Evolutionary conservation across 352 stramenopile species (phyloP).

Genomic region (Lagenidium giganteum): DNA sequence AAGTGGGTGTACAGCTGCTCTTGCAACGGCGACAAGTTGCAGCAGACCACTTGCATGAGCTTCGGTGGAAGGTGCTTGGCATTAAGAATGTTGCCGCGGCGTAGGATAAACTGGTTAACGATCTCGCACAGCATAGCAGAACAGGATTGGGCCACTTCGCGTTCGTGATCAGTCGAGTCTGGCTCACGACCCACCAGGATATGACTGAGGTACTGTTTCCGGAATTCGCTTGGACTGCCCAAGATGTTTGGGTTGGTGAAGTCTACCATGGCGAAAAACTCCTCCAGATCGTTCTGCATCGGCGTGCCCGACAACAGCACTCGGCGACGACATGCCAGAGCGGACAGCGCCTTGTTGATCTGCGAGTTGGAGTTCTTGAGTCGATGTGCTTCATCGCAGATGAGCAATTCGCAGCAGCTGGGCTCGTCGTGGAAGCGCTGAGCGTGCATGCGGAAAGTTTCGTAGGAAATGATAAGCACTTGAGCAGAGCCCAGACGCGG

Average conservation of each 20-base stretch:
- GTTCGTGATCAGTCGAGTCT: slow-evolving; percentile 82
- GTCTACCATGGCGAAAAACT: slow-evolving; percentile 98
- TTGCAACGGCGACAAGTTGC: slow-evolving; percentile 94
- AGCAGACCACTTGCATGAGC: slow-evolving; percentile 98
- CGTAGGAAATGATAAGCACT: slow-evolving; percentile 86
- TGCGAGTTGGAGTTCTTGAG: slow-evolving; percentile 98
- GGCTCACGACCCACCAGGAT: slow-evolving; percentile 89
- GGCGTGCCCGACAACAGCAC: slow-evolving; percentile 96
- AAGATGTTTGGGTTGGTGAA: slow-evolving; percentile 87
- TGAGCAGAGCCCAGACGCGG: slow-evolving; percentile 48
- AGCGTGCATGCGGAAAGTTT: slow-evolving; percentile 93
- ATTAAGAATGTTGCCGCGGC: slow-evolving; percentile 98
- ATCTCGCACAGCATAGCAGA: slow-evolving; percentile 95
- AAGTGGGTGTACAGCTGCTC: slow-evolving; percentile 96
- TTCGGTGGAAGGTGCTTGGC: slow-evolving; percentile 98
- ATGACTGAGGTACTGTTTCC: slow-evolving; percentile 87
- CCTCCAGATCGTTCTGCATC: slow-evolving; percentile 99
- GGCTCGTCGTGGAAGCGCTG: slow-evolving; percentile 86
- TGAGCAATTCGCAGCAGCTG: slow-evolving; percentile 92
- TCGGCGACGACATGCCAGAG: slow-evolving; percentile 85
- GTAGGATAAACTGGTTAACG: slow-evolving; percentile 99
- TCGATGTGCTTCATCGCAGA: slow-evolving; percentile 98
- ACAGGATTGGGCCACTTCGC: slow-evolving; percentile 69
- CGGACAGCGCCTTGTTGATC: slow-evolving; percentile 78
- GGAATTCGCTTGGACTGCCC: slow-evolving; percentile 86